phyloP scores from a whole-genome alignment of 208 protist species.

The Leishmania aethiopica region DNA sequence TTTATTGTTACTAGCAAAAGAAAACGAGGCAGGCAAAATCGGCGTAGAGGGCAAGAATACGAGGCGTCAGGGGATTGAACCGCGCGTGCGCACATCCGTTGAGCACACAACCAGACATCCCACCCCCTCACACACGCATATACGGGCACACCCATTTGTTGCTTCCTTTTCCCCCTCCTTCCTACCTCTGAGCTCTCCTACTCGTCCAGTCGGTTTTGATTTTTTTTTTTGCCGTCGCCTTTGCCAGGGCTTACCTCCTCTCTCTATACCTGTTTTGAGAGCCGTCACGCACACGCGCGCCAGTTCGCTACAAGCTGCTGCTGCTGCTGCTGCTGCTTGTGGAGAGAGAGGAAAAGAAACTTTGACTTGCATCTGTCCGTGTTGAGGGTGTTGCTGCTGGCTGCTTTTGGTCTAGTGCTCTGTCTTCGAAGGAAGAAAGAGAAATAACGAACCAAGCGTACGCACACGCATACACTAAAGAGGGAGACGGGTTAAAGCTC shows the following conservation, averaged over 20 bases:
- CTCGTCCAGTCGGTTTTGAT: not conserved
- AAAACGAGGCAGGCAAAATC: not conserved
- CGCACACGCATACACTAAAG: not conserved
- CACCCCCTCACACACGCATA: not conserved
- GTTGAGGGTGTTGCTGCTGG: not conserved
- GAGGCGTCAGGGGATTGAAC: not conserved
- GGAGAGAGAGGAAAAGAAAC: not conserved
- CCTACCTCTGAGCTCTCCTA: not conserved
- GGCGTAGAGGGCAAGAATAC: not conserved
- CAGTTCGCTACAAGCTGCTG: not conserved
- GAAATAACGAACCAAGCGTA: not conserved
- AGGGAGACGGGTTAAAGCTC: not conserved
- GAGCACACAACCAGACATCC: not conserved
- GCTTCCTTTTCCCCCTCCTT: not conserved
- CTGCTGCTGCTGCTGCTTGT: too few species aligned
- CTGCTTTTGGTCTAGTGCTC: not conserved
- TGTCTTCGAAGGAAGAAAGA: not conserved
- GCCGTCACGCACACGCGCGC: not conserved
- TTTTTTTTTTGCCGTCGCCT: not conserved
- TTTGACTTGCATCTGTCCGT: not conserved
- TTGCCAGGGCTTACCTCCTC: not conserved
- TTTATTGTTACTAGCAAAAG: constrained; percentile 3
- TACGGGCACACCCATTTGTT: not conserved
- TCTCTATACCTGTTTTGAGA: not conserved
- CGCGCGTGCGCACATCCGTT: not conserved